Percentiles rank a stretch among this genome's conserved stretches.
phyloP scores from a whole-genome alignment of 345 rosid species.

The Rhizophora apiculata region DNA sequence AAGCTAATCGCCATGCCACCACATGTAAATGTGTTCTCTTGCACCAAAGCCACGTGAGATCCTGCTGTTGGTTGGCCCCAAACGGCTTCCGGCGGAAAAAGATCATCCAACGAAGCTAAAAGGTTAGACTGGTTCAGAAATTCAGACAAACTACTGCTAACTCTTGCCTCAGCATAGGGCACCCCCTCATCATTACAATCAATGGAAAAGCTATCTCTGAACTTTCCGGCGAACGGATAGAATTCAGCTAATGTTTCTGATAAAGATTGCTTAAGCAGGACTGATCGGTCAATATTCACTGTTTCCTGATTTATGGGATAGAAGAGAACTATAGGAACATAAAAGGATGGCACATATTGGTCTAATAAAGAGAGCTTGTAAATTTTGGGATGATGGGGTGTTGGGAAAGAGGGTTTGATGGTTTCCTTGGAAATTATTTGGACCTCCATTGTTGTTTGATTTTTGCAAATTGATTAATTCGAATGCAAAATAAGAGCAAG shows the following conservation, averaged over 20 bases:
- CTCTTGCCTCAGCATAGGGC: slow-evolving; percentile 9
- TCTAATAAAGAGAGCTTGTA: slow-evolving; percentile 17
- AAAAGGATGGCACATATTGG: slow-evolving; percentile 9
- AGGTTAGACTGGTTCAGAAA: slow-evolving; percentile 18
- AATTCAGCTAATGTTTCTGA: slow-evolving; percentile 17
- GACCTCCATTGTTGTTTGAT: slow-evolving; percentile 8
- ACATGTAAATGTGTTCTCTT: slow-evolving; percentile 28
- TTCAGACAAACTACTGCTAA: background rate
- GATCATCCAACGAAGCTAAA: slow-evolving; percentile 1
- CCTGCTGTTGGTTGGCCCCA: slow-evolving; percentile 6
- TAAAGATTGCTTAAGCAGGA: slow-evolving; percentile 15
- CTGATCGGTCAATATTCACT: background rate
- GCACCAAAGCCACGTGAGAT: slow-evolving; percentile 11
- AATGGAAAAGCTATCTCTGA: slow-evolving; percentile 15
- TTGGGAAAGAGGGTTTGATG: slow-evolving; percentile 15
- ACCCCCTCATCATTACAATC: slow-evolving; percentile 25
- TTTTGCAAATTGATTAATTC: no score
- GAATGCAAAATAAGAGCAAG: no score
- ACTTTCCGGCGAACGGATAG: slow-evolving; percentile 24
- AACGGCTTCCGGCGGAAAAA: slow-evolving; percentile 3
- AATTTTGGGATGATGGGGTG: slow-evolving; percentile 4
- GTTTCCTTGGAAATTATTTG: slow-evolving; percentile 7
- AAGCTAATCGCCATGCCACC: slow-evolving; percentile 46
- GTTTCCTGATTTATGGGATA: background rate
- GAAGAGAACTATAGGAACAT: slow-evolving; percentile 12